Evolutionary conservation across 495 filamentous ascomycete species (phyloP).

Genomic region (Astrothelium subdiscretum): DNA sequence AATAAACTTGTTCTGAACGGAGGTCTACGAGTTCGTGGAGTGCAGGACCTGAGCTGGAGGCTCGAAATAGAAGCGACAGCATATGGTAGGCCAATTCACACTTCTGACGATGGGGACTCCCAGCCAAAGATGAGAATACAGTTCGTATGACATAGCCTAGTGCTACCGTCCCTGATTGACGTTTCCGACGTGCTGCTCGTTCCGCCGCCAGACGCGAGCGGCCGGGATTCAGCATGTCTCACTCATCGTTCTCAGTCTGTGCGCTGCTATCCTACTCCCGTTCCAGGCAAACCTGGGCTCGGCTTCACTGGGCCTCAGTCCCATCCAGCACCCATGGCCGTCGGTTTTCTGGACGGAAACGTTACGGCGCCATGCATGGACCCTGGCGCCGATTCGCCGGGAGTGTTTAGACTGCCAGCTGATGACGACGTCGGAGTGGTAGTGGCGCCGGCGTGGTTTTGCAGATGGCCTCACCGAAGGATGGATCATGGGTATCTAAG

Average conservation of each 20-base stretch:
- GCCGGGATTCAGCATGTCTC: not conserved
- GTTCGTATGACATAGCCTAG: conserved; percentile 3
- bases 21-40: not conserved
- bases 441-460: not conserved
- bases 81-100: not conserved
- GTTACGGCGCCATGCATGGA: not conserved
- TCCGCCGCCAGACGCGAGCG: not conserved
- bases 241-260: not conserved
- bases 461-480: conserved; percentile 2
- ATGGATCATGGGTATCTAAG: not conserved
- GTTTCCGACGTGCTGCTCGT: conserved; percentile 1
- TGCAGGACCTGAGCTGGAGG: not conserved
- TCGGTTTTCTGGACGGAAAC: not conserved
- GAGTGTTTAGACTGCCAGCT: not conserved
- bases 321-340: not conserved
- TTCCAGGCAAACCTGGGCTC: not conserved
- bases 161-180: conserved; percentile 2
- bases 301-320: not conserved
- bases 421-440: not conserved
- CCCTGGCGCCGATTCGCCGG: not conserved
- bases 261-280: conserved; percentile 1
- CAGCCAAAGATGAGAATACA: not conserved
- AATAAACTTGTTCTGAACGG: not conserved
- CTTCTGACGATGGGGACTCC: not conserved
- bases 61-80: conserved; percentile 2